Conservation (phyloP, 108 stramenopile species). For the Cylindrotheca fusiformis region DNA sequence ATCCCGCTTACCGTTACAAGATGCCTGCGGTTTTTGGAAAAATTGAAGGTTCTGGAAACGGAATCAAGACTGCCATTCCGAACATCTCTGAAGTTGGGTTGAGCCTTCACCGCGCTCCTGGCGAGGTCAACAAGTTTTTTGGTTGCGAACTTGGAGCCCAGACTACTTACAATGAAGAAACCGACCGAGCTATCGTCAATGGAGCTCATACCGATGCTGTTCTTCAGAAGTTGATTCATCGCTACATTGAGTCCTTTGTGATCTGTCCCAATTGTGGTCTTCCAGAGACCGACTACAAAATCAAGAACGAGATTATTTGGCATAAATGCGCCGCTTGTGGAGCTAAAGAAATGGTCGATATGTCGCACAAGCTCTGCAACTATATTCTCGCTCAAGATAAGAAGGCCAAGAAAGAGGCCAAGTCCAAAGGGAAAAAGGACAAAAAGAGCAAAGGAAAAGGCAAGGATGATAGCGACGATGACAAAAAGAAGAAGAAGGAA, state of each 20-base stretch:
- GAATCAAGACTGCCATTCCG: constrained; percentile 97
- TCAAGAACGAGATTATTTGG: constrained; percentile 89
- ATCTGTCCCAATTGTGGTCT: constrained; percentile 95
- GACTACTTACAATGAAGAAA: constrained; percentile 90
- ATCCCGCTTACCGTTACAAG: constrained; percentile 96
- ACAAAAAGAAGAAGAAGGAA: constrained; percentile 80
- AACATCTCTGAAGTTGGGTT: constrained; percentile 92
- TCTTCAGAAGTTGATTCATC: constrained; percentile 88
- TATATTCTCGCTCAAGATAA: constrained; percentile 89
- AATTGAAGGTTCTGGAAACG: constrained; percentile 98
- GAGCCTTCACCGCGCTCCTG: constrained; percentile 86
- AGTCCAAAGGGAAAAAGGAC: constrained; percentile 58
- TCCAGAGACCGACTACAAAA: constrained; percentile 98
- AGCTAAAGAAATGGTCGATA: constrained; percentile 95
- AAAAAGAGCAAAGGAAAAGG: constrained; percentile 55
- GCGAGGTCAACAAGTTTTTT: constrained; percentile 97
- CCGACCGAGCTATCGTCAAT: constrained; percentile 96
- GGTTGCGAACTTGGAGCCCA: constrained; percentile 98
- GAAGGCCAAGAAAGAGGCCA: constrained; percentile 80
- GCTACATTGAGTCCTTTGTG: constrained; percentile 95
- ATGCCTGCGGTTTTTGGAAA: constrained; percentile 96
- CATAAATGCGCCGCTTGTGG: constrained; percentile 98
- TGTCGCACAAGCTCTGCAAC: constrained; percentile 94
- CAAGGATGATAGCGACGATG: constrained; percentile 50
- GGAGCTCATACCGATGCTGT: constrained; percentile 91